These are phyloP conservation scores for Penicillium sp. DNA, from an alignment of 2,329 filamentous ascomycete species.

Conservation along the genomic window DNA sequence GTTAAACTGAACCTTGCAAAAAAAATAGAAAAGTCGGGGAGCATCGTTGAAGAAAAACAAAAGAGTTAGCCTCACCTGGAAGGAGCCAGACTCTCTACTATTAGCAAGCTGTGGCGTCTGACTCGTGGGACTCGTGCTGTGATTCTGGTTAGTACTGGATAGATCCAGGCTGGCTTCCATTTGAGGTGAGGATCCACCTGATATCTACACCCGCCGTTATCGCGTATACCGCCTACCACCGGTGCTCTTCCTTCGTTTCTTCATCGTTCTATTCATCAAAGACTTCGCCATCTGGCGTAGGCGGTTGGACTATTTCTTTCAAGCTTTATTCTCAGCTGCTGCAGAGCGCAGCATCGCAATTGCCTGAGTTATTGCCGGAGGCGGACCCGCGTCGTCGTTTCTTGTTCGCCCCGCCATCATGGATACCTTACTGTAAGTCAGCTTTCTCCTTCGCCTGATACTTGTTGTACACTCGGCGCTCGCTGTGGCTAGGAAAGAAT, in stretches of 20 bases:
- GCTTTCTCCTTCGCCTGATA: not conserved
- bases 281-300: not conserved
- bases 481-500: not conserved
- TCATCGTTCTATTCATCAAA: not conserved
- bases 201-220: constrained; percentile 18
- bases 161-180: not conserved
- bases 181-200: constrained; percentile 1
- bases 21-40: not conserved
- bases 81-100: not conserved
- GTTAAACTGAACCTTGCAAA: not conserved
- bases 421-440: constrained; percentile 53
- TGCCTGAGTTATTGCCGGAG: not conserved
- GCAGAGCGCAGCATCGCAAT: not conserved
- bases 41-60: not conserved
- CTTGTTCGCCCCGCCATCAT: constrained; percentile 33
- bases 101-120: not conserved
- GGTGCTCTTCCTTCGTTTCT: constrained; percentile 3
- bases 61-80: too few species aligned
- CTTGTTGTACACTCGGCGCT: not conserved
- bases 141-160: not conserved
- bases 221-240: constrained; percentile 21
- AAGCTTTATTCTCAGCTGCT: not conserved
- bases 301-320: not conserved
- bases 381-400: constrained; percentile 7
- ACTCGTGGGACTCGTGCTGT: not conserved